phyloP scores from a whole-genome alignment of 2,329 filamentous ascomycete species.

The Reticulascus tulasneorum region DNA sequence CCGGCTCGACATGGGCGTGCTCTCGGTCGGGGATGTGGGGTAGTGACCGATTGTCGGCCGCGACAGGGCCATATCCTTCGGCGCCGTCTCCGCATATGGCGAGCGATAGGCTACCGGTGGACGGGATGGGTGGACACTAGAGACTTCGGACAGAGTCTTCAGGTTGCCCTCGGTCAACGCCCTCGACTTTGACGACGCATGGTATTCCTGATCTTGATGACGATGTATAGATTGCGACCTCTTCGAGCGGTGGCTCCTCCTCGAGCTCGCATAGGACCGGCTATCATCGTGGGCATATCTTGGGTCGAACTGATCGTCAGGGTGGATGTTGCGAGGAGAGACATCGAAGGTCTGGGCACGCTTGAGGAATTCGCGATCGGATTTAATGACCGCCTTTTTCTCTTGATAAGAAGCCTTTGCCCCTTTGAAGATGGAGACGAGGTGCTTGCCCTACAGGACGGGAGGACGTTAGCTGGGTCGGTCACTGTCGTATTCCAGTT shows the following conservation, averaged over 20 bases:
- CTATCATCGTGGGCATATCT: conserved; percentile 28
- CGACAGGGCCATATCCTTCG: conserved; percentile 36
- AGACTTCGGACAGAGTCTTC: conserved; percentile 49
- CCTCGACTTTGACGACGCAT: conserved; percentile 22
- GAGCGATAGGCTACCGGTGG: conserved; percentile 34
- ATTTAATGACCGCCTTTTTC: conserved; percentile 77
- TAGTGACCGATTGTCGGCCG: conserved; percentile 14
- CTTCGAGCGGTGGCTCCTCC: conserved; percentile 35
- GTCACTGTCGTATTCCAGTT: conserved; percentile 1
- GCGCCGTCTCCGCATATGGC: conserved; percentile 40
- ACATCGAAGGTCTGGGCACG: conserved; percentile 58
- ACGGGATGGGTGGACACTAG: conserved; percentile 40
- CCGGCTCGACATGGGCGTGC: conserved; percentile 13
- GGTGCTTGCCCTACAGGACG: conserved; percentile 70
- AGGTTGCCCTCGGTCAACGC: conserved; percentile 52
- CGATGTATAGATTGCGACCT: conserved; percentile 28
- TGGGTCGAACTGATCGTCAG: conserved; percentile 12
- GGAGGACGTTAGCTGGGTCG: conserved; percentile 10
- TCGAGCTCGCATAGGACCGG: conserved; percentile 35
- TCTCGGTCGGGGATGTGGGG: conserved; percentile 21
- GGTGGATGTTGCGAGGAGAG: conserved; percentile 17
- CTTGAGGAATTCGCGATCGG: conserved; percentile 51
- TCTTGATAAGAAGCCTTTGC: conserved; percentile 84
- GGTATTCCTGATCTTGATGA: conserved; percentile 16
- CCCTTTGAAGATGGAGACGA: conserved; percentile 88